Conservation (phyloP, 169 alveolate genomes). For the Amoebophrya sp. region DNA sequence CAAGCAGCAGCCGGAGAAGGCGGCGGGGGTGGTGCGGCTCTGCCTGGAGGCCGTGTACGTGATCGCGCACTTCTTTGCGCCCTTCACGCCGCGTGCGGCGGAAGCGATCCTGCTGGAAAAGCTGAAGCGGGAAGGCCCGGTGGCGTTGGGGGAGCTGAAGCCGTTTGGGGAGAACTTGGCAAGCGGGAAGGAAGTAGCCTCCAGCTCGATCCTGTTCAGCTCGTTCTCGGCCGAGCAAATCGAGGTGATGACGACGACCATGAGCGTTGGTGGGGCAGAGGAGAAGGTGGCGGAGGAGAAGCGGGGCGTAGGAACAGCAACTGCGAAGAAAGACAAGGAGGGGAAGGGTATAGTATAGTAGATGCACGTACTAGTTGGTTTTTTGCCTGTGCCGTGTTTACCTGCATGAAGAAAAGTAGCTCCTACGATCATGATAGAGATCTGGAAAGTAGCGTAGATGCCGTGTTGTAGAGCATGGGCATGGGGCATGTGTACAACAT, state of each 20-base stretch:
- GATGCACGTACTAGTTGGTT: too few relatives aligned
- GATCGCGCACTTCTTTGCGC: conserved; percentile 62
- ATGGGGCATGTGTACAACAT: too few relatives aligned
- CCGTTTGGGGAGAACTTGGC: neutral
- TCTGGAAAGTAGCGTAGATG: too few relatives aligned
- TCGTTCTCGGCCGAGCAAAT: neutral
- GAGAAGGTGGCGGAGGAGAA: too few relatives aligned
- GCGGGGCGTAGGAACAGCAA: too few relatives aligned
- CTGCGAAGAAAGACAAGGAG: too few relatives aligned
- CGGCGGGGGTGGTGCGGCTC: conserved; percentile 44
- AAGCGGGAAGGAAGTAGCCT: neutral
- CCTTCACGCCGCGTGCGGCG: conserved; percentile 63
- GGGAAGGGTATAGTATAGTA: too few relatives aligned
- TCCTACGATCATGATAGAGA: too few relatives aligned
- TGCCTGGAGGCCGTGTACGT: conserved; percentile 70
- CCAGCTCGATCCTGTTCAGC: neutral
- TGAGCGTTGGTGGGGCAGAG: too few relatives aligned
- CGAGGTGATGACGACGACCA: neutral
- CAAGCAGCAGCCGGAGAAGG: neutral
- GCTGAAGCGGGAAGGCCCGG: neutral
- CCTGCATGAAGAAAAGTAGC: too few relatives aligned
- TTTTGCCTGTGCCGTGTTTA: too few relatives aligned
- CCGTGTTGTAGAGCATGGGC: too few relatives aligned
- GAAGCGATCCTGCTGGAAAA: conserved; percentile 28
- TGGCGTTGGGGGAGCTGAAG: neutral